These are phyloP conservation scores for Ciborinia camelliae DNA, from an alignment of 2,329 filamentous ascomycete species.

Conservation along the genomic window DNA sequence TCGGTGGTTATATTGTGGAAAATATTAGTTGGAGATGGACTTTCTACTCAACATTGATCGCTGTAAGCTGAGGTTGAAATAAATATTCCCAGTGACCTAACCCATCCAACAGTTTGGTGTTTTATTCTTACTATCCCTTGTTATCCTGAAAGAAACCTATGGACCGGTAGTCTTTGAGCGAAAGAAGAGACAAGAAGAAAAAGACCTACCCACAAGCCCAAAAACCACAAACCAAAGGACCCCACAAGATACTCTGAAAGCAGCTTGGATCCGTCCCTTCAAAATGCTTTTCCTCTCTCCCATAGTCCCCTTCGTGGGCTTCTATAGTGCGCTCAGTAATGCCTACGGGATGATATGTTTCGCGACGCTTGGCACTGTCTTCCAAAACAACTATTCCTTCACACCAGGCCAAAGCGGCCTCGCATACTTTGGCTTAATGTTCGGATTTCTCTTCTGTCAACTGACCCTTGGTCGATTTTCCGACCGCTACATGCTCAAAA, in stretches of 20 bases:
- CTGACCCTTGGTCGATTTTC: not conserved
- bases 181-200: constrained; percentile 35
- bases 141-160: constrained; percentile 49
- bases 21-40: constrained; percentile 52
- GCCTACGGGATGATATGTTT: constrained; percentile 6
- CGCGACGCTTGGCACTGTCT: not conserved
- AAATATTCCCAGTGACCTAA: not conserved
- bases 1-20: constrained; percentile 49
- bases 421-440: not conserved
- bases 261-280: constrained; percentile 2
- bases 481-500: constrained; percentile 18
- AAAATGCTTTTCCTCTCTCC: not conserved
- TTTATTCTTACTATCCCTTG: constrained; percentile 37
- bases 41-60: constrained; percentile 49
- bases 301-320: not conserved
- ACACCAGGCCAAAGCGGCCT: not conserved
- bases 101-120: not conserved
- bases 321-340: constrained; percentile 2
- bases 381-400: constrained; percentile 3
- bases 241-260: not conserved
- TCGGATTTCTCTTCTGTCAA: not conserved
- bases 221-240: not conserved
- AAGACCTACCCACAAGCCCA: not conserved
- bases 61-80: constrained; percentile 41
- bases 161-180: constrained; percentile 46